Evolutionary conservation across 352 stramenopile species (phyloP), one percentile per base, ranked within the genome.

Genomic region (Pythium coloratum): DNA sequence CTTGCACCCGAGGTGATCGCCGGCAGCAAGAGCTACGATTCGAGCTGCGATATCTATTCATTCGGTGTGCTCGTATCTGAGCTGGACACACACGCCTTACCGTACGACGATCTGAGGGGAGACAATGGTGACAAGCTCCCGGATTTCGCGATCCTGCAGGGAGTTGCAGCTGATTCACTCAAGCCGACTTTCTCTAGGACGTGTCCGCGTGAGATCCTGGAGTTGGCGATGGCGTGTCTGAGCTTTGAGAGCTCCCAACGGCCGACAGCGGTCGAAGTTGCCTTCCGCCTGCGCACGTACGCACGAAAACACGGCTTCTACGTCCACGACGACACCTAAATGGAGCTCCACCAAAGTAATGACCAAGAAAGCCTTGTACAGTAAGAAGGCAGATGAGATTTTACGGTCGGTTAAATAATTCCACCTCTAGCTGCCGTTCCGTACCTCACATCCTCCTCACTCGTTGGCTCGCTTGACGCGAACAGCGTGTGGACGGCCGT

Each of bases 1-100:
- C 59, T 89, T 3, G 79, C 83, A 0, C 83, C 83, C 0, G 83
- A 91, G 51, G 75, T 91, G 10, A 79, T 90, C 49, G 58, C 66
- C 0, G 81, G 82, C 2, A 71, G 66, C 47, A 73, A 58, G 34
- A 68, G 71, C 51, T 91, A 91, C 60, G 77, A 81, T 34, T 55
- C 77, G 2, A 71, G 70, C 0, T 78, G 77, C 38, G 82, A 91
- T 32, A 76, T 91, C 6, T 91, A 85, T 34, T 82, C 67, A 13
- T 75, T 87, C 12, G 78, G 76, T 20, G 73, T 82, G 49, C 54
- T 83, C 63, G 38, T 86, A 26, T 81, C 67, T 1, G 76, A 86
- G 44, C 69, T 89, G 3, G 80, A 85, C 46, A 84, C 78, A 1
- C 80, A 86, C 59, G 60, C 49, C 18, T 32, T 82, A 16, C 75